Evolutionary conservation across 2,329 filamentous ascomycete species (phyloP).

Genomic region (Cytospora leucostoma): DNA sequence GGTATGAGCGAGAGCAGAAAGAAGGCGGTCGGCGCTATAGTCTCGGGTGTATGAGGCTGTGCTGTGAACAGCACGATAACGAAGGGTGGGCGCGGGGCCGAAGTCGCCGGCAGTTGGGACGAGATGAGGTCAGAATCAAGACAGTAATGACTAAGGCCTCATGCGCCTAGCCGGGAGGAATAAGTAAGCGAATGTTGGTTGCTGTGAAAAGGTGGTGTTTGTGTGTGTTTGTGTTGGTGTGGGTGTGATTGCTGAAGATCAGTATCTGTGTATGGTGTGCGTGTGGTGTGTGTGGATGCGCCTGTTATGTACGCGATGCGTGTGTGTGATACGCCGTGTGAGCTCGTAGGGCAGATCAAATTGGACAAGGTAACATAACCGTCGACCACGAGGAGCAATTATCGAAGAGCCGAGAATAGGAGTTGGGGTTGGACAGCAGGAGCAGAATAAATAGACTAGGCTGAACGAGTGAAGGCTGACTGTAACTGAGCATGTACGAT

Average conservation of each 20-base stretch:
- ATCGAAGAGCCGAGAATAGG: not conserved
- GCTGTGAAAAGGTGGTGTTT: not conserved
- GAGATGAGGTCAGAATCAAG: constrained; percentile 17
- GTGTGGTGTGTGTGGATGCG: not conserved
- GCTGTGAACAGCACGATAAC: not conserved
- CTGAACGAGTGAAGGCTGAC: not conserved
- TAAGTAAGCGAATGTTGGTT: constrained; percentile 12
- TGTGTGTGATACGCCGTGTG: constrained; percentile 9
- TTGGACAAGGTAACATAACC: constrained; percentile 7
- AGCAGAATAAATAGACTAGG: not conserved
- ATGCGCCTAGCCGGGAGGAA: constrained; percentile 20
- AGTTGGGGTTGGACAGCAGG: not conserved
- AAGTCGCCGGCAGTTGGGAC: constrained; percentile 11
- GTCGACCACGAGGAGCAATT: not conserved
- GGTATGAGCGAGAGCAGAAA: not conserved
- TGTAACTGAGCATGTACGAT: not conserved
- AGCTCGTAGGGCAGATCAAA: not conserved
- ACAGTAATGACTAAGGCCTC: constrained; percentile 23
- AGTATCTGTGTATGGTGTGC: too few species aligned
- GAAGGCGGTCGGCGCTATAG: constrained; percentile 6
- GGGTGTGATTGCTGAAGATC: not conserved
- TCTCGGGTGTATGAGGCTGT: constrained; percentile 9
- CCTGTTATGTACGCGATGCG: constrained; percentile 13
- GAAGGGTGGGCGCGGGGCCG: constrained; percentile 17
- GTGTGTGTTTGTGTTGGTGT: not conserved